These are phyloP conservation scores for Mycogone perniciosa DNA, from an alignment of 2,329 filamentous ascomycete genomes.

Conservation along the genomic window DNA sequence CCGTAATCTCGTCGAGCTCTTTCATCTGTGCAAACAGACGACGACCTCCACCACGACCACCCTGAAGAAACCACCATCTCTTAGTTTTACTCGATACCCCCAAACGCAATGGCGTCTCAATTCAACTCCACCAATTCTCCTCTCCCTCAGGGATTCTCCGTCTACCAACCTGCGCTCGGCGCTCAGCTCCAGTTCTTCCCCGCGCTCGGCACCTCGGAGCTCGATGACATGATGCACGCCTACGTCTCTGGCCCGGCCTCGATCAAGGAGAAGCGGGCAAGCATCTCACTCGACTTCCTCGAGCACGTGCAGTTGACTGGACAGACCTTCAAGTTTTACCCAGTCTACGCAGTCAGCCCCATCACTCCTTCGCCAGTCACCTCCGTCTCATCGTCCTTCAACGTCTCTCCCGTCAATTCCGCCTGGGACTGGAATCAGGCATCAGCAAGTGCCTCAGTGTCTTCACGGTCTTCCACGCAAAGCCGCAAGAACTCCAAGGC, in stretches of 20 bases:
- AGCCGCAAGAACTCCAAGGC: constrained; percentile 22
- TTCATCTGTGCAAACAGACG: background rate
- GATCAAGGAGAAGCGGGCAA: constrained; percentile 53
- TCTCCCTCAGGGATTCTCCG: constrained; percentile 47
- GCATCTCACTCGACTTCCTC: constrained; percentile 54
- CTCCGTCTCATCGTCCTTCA: constrained; percentile 42
- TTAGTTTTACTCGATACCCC: constrained; percentile 6
- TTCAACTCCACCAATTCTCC: constrained; percentile 16
- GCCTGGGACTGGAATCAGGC: constrained; percentile 41
- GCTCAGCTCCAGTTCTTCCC: constrained; percentile 59
- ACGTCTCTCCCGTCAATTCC: constrained; percentile 43
- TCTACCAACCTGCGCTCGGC: constrained; percentile 53
- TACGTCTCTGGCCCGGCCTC: constrained; percentile 49
- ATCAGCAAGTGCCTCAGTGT: constrained; percentile 23
- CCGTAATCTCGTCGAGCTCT: background rate
- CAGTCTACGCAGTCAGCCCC: constrained; percentile 35
- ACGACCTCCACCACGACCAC: constrained; percentile 2
- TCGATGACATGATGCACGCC: constrained; percentile 53
- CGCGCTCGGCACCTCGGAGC: constrained; percentile 55
- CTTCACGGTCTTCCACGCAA: constrained; percentile 25
- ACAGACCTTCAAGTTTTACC: constrained; percentile 56
- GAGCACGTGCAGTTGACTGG: constrained; percentile 47
- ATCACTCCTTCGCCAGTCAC: constrained; percentile 39
- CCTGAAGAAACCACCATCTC: constrained; percentile 1
- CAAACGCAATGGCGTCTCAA: constrained; percentile 22